Evolutionary conservation across 2,329 filamentous ascomycete genomes (phyloP), one percentile per base, ranked within the genome.

Genomic region (Trichoderma citrinoviride): DNA sequence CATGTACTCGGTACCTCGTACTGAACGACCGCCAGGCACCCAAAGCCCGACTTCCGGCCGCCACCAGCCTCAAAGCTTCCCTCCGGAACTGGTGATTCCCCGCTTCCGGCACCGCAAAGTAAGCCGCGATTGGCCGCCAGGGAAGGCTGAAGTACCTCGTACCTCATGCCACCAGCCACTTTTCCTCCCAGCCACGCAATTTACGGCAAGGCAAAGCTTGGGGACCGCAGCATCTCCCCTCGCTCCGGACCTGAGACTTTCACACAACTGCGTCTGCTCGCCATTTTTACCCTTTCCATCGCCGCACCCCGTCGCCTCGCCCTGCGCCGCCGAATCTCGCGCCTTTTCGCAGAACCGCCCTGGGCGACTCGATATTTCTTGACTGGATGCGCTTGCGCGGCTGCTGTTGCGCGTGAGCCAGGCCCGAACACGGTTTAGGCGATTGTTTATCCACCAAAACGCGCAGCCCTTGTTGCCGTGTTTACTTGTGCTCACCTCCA

Each of bases 121-220:
- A 2, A 49, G 21, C 8, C 12, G 29, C 23, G 58, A 60, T 25
- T 27, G 62, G 54, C 58, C 19, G 23, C 21, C 40, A 54, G 25
- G 17, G 23, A 25, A 58, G 52, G 33, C 19, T 49, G 19, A 37
- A 7, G 25, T 52, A 19, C 49, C 1, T 14, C 12, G 49, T 54
- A 65, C 33, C 33, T 37, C 33, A 37, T 37, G 33, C 33, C 33
- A 37, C 53, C 54, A 66, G 64, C 52, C 55, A 64, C 40, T 56
- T 37, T 37, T 37, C 44, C 64, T 71, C 75, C 77, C 77, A 78
- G 77, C 77, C 77, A 78, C 77, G 73, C 73, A 73, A 73, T 78
- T 78, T 73, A 44, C 49, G 75, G 73, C 37, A 43, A 37, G 33
- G 33, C 33, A 37, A 37, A 37, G 58, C 75, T 73, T 41, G 33